phyloP scores from a whole-genome alignment of 306 rosid genomes.

The Citrullus amarus region DNA sequence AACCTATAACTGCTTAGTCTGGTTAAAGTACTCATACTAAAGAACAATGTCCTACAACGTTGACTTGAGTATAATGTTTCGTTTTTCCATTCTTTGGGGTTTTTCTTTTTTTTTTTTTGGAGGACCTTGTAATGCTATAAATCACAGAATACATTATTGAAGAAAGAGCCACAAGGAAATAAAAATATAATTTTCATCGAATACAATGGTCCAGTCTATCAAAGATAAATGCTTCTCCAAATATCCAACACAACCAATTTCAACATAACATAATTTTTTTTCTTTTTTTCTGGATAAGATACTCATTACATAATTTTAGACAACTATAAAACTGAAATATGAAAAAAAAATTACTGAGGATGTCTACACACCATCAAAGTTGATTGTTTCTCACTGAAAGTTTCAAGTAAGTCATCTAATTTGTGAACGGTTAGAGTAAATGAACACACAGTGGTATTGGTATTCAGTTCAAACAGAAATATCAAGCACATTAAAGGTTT shows the following conservation, averaged over 20 bases:
- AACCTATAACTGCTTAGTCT: slow-evolving; percentile 10
- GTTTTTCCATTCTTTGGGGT: neutral
- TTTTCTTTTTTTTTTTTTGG: neutral
- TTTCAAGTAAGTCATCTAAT: neutral
- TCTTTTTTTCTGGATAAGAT: too few species aligned
- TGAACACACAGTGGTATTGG: neutral
- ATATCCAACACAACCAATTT: neutral
- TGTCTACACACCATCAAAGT: neutral
- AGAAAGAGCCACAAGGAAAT: neutral
- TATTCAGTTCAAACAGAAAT: neutral
- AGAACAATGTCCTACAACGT: neutral
- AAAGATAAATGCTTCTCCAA: neutral
- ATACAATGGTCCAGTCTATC: neutral
- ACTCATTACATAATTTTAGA: neutral
- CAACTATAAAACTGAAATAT: neutral
- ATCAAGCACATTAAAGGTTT: neutral
- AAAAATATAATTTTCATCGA: neutral
- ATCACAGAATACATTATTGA: neutral
- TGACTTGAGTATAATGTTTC: neutral
- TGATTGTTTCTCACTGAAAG: neutral
- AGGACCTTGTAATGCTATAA: neutral
- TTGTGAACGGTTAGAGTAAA: neutral
- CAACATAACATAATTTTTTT: neutral
- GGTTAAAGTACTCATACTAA: neutral
- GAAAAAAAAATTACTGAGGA: neutral